Conservation (phyloP, 2,329 filamentous ascomycete genomes). For the Bipolaris sorokiniana region DNA sequence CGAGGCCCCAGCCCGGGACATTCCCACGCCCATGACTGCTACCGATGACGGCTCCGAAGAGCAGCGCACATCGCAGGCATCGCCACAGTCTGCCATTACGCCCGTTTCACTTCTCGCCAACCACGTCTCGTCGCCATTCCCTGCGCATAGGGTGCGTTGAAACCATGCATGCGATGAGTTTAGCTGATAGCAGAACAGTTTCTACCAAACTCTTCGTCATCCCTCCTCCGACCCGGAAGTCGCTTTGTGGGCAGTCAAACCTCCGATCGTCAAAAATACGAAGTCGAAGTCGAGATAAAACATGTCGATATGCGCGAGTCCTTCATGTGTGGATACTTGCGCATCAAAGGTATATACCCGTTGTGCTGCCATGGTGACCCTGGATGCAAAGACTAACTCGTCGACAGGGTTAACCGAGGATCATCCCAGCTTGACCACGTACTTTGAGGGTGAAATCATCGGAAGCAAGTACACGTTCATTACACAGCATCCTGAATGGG, state of each 20-base stretch:
- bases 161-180: not conserved
- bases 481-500: slow-evolving; percentile 89
- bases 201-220: slow-evolving; percentile 80
- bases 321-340: slow-evolving; percentile 91
- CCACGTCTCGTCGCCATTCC: slow-evolving; percentile 42
- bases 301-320: slow-evolving; percentile 94
- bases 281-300: slow-evolving; percentile 96
- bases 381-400: slow-evolving; percentile 21
- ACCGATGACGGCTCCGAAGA: slow-evolving; percentile 46
- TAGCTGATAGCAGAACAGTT: slow-evolving; percentile 58
- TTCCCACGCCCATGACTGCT: slow-evolving; percentile 47
- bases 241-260: slow-evolving; percentile 90
- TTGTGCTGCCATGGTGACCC: not conserved
- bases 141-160: slow-evolving; percentile 42
- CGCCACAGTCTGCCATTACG: slow-evolving; percentile 39
- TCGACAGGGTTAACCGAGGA: slow-evolving; percentile 83
- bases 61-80: slow-evolving; percentile 43
- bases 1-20: slow-evolving; percentile 46
- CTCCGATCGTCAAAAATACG: slow-evolving; percentile 90
- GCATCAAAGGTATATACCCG: slow-evolving; percentile 78
- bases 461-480: slow-evolving; percentile 93
- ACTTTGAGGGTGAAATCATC: slow-evolving; percentile 98
- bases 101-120: slow-evolving; percentile 34
- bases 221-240: slow-evolving; percentile 84
- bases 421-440: slow-evolving; percentile 96